Percentiles rank a stretch among this genome's conserved stretches.
Evolutionary conservation across 345 rosid genomes (phyloP).

Genomic region (Eucalyptus tenuipes): DNA sequence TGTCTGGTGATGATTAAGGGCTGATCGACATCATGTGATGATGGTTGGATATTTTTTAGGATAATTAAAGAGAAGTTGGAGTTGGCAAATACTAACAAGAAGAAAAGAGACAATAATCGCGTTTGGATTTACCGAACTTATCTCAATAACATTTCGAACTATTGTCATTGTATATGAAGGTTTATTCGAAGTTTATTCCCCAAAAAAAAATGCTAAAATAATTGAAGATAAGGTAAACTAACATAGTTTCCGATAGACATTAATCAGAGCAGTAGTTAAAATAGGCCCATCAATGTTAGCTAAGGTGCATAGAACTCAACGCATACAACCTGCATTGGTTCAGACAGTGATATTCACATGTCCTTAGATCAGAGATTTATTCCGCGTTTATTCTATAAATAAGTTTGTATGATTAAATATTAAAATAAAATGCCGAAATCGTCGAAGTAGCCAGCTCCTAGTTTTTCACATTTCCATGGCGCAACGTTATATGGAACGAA

Average conservation of each 20-base stretch:
- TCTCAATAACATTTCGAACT: accelerated
- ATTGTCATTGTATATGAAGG: background rate
- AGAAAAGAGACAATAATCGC: background rate
- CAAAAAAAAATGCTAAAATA: background rate
- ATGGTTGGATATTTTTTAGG: background rate
- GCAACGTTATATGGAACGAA: background rate
- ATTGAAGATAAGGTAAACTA: background rate
- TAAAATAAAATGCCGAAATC: background rate
- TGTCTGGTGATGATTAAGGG: background rate
- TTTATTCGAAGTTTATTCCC: background rate
- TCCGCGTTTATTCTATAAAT: background rate
- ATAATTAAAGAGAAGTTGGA: background rate
- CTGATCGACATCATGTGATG: background rate
- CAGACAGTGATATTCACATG: accelerated
- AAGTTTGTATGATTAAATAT: background rate
- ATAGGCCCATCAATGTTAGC: background rate
- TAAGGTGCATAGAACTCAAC: background rate
- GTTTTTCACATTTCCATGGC: background rate
- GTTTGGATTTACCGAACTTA: background rate
- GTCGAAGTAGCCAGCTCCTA: background rate
- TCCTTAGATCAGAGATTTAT: accelerated
- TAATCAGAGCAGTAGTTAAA: background rate
- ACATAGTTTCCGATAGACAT: accelerated
- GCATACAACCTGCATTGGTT: accelerated
- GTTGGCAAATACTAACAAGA: accelerated